A percentile compares a stretch with the other conserved stretches of the same genome.
Conservation (phyloP, 2,329 filamentous ascomycete species). For the Gnomoniopsis smithogilvyi region DNA sequence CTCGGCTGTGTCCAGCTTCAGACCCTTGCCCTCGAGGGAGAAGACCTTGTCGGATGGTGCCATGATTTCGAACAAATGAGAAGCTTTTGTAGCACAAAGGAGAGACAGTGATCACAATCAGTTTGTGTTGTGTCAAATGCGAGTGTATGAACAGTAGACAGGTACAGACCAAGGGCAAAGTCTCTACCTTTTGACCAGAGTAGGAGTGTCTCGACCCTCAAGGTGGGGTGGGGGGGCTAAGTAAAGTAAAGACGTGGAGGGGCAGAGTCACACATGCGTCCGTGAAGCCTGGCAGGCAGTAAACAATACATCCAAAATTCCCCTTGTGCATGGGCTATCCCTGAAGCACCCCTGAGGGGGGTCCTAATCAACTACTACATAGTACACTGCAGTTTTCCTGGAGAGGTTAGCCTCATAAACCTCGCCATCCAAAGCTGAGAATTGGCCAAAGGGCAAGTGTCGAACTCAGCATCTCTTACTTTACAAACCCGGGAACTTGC, state of each 20-base stretch:
- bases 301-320: not conserved
- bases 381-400: constrained; percentile 1
- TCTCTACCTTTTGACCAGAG: not conserved
- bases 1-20: constrained; percentile 86
- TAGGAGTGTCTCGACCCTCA: not conserved
- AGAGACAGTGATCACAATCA: not conserved
- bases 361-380: not conserved
- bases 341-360: constrained; percentile 7
- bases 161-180: not conserved
- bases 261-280: constrained; percentile 2
- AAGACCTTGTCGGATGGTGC: constrained; percentile 64
- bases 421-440: too few relatives aligned
- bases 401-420: constrained; percentile 5
- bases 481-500: too few relatives aligned
- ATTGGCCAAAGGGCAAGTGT: too few relatives aligned
- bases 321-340: constrained; percentile 13
- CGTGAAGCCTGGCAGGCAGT: not conserved
- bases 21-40: constrained; percentile 84
- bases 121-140: not conserved
- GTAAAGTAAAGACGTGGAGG: constrained; percentile 3
- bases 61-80: constrained; percentile 38
- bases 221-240: constrained; percentile 9
- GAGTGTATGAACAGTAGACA: not conserved
- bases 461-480: too few relatives aligned
- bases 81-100: not conserved